phyloP scores from a whole-genome alignment of 495 filamentous ascomycete species.

The Staphylotrichum longicolle region DNA sequence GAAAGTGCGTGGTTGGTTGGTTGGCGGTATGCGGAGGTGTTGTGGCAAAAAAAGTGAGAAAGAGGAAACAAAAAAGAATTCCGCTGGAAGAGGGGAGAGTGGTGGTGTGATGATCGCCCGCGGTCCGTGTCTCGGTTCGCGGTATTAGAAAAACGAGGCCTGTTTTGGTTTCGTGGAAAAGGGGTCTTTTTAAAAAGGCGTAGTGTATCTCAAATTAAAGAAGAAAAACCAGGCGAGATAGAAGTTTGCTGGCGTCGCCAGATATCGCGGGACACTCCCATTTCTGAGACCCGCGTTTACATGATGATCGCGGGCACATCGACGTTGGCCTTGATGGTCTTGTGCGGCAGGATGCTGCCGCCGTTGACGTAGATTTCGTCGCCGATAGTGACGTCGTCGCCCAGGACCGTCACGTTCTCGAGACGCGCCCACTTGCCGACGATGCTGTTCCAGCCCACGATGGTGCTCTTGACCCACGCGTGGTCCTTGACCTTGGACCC shows the following conservation, averaged over 20 bases:
- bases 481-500: constrained; percentile 97
- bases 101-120: not conserved
- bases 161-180: not conserved
- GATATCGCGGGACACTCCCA: no score
- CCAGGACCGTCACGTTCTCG: constrained; percentile 95
- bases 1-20: not conserved
- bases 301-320: constrained; percentile 89
- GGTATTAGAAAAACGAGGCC: constrained; percentile 19
- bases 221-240: not conserved
- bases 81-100: constrained; percentile 6
- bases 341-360: constrained; percentile 92
- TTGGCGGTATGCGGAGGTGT: not conserved
- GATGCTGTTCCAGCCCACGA: constrained; percentile 98
- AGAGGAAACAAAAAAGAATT: not conserved
- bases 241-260: not conserved
- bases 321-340: constrained; percentile 98
- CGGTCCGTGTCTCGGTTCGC: constrained; percentile 10
- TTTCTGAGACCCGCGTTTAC: constrained; percentile 44
- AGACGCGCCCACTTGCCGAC: constrained; percentile 94
- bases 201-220: constrained; percentile 16
- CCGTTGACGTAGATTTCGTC: constrained; percentile 99
- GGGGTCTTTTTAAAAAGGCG: constrained; percentile 12
- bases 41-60: not conserved
- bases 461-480: constrained; percentile 98
- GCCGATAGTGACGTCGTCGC: constrained; percentile 98